Percentiles rank a stretch among this genome's conserved stretches.
phyloP scores from a whole-genome alignment of 208 protist species.

The Leishmania arabica region DNA sequence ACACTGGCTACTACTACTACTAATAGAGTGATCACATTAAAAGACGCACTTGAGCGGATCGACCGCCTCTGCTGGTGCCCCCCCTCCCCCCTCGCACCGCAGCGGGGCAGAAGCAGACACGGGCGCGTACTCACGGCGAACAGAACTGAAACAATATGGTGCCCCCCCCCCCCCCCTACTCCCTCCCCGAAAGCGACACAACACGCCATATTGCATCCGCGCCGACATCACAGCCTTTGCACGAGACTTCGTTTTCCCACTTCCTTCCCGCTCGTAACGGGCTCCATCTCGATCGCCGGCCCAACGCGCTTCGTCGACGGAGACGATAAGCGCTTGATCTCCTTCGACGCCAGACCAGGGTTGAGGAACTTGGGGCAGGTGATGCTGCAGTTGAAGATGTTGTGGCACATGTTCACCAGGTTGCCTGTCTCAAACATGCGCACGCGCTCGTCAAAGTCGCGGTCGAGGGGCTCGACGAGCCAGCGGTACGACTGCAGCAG shows the following conservation, averaged over 20 bases:
- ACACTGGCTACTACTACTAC: not conserved
- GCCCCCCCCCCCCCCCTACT: too few relatives aligned
- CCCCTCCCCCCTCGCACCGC: not conserved
- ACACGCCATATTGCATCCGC: not conserved
- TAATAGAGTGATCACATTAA: not conserved
- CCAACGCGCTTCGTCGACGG: constrained; percentile 58
- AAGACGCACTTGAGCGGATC: not conserved
- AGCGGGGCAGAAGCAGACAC: not conserved
- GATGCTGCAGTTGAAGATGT: constrained; percentile 92
- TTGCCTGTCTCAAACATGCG: constrained; percentile 87
- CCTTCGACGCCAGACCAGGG: constrained; percentile 83
- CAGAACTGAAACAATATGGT: not conserved
- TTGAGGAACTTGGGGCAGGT: constrained; percentile 93
- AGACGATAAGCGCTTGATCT: constrained; percentile 86
- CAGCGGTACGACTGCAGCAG: constrained; percentile 90
- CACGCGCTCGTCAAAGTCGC: constrained; percentile 84
- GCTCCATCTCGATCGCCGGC: constrained; percentile 39
- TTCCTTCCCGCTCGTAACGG: constrained; percentile 31
- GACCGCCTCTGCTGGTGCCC: too few relatives aligned
- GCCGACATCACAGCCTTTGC: not conserved
- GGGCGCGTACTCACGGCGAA: not conserved
- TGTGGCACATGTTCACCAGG: constrained; percentile 92
- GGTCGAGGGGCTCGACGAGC: constrained; percentile 90
- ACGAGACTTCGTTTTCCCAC: not conserved
- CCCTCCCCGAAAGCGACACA: not conserved